A percentile compares a stretch with the other conserved stretches of the same genome.
Conservation (phyloP, 352 stramenopile species). For the Phytophthora fragariae region DNA sequence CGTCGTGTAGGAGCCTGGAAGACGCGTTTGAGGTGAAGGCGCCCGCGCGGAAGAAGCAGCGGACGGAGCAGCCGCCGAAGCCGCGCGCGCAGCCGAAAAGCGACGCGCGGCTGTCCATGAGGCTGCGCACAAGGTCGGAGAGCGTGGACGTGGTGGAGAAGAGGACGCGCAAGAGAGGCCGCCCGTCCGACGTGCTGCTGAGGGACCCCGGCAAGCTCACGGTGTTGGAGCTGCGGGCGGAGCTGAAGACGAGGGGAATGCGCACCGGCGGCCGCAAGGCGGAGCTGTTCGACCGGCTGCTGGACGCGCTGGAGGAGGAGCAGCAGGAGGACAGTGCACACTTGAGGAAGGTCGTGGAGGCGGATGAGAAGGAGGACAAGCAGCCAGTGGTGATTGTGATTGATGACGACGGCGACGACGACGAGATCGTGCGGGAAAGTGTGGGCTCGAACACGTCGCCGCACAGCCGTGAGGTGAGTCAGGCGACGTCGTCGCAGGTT, state of each 20-base stretch:
- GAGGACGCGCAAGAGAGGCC: constrained; percentile 40
- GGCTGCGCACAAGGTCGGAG: constrained; percentile 7
- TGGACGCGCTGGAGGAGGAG: constrained; percentile 54
- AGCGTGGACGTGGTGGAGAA: background rate
- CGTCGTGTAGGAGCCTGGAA: constrained; percentile 11
- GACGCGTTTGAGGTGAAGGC: constrained; percentile 6
- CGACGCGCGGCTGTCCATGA: constrained; percentile 18
- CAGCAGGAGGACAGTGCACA: constrained; percentile 34
- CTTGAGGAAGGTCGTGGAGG: too few relatives aligned
- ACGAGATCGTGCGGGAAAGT: constrained; percentile 77
- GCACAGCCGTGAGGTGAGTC: constrained; percentile 9
- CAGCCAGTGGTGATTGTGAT: constrained; percentile 20
- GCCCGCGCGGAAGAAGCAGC: constrained; percentile 35
- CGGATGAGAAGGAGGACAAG: constrained; percentile 33
- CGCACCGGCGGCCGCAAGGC: constrained; percentile 63
- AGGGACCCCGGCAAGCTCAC: constrained; percentile 36
- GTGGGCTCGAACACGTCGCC: constrained; percentile 33
- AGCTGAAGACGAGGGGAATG: constrained; percentile 70
- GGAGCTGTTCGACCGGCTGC: constrained; percentile 53
- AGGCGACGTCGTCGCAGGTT: constrained; percentile 19
- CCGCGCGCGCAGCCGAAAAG: background rate
- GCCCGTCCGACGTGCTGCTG: constrained; percentile 23
- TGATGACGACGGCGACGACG: constrained; percentile 29
- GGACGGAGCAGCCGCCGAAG: constrained; percentile 16
- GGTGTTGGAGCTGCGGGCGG: constrained; percentile 64